Base-by-base conservation (phyloP, 306 rosid genomes). In the Dryas drummondii region DNA sequence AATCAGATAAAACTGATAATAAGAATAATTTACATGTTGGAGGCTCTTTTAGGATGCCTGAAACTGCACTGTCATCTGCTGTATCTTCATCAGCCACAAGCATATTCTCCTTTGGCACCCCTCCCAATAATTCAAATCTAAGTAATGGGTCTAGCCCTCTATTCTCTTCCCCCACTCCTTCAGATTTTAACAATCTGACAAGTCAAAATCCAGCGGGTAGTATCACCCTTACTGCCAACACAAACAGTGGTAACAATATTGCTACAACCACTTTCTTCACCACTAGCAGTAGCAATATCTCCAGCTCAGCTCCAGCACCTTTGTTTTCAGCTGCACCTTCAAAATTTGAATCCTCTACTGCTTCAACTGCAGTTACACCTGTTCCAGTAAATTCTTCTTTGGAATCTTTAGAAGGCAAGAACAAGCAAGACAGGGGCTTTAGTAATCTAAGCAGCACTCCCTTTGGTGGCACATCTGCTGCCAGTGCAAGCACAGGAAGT, bases 141-240 rank as follows among this genome's bases (percentile, higher is more conserved):
- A 90, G 63, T 66, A 87, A 78, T 57, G 96, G 91, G 40, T 75
- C 87, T 73, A 46, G 72, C 79, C 74, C 85, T 81, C 68, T 86
- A 32, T 77, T 78, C 64, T 66, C 88, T 68, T 62, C 80, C 59
- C 68, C 88, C 15, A 26, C 68, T 71, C 47, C 85, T 69, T 61
- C 50, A 8, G 78, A 56, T 66, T 77, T 81, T 54, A 81, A 83
- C 80, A 82, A 65, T 78, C 66, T 72, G 71, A 68, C 86, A 49
- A 71, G 75, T 84, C 92, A 86, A 72, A 84, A 69, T 81, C 63
- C 78, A 73, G 74, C 82, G 68, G 62, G 75, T 73, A 76, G 67
- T 68, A 81, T 85, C 15, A 66, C 78, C 57, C 66, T 74, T 60
- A 52, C 76, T 66, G 72, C 78, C 11, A 47, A 72, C 9, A 64